A percentile compares a stretch with the other conserved stretches of the same genome.
phyloP scores from a whole-genome alignment of 2,329 filamentous ascomycete genomes.

The Fusarium staphyleae region DNA sequence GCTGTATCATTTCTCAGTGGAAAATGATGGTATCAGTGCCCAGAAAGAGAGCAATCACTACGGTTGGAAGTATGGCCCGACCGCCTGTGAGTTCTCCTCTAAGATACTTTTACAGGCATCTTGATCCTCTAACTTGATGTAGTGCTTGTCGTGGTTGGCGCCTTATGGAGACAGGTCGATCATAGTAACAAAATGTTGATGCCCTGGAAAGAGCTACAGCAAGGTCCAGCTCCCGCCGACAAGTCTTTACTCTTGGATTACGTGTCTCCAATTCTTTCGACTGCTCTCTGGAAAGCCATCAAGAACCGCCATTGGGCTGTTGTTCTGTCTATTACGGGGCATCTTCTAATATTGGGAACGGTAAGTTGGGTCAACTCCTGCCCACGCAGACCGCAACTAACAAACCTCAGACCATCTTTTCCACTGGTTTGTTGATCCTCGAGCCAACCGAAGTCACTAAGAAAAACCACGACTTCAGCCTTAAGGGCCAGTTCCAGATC shows the following conservation, averaged over 20 bases:
- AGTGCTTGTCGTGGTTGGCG: slow-evolving; percentile 39
- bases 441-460: slow-evolving; percentile 37
- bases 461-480: slow-evolving; percentile 21
- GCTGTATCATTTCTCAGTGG: slow-evolving; percentile 31
- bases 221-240: slow-evolving; percentile 19
- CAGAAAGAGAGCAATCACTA: slow-evolving; percentile 34
- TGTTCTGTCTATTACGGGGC: slow-evolving; percentile 33
- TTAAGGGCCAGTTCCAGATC: slow-evolving; percentile 26
- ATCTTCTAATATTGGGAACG: slow-evolving; percentile 41
- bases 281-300: slow-evolving; percentile 35
- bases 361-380: slow-evolving; percentile 17
- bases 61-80: slow-evolving; percentile 37
- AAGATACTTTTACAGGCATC: not conserved
- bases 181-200: slow-evolving; percentile 37
- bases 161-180: slow-evolving; percentile 45
- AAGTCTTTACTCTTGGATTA: slow-evolving; percentile 44
- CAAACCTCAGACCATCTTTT: slow-evolving; percentile 35
- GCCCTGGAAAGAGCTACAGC: slow-evolving; percentile 41
- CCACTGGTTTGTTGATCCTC: slow-evolving; percentile 43
- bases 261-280: slow-evolving; percentile 37
- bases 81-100: slow-evolving; percentile 24
- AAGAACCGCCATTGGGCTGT: slow-evolving; percentile 40
- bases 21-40: slow-evolving; percentile 29
- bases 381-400: not conserved
- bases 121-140: slow-evolving; percentile 2